phyloP scores from a whole-genome alignment of 352 stramenopile species.

The Phytopythium oedochilum region DNA sequence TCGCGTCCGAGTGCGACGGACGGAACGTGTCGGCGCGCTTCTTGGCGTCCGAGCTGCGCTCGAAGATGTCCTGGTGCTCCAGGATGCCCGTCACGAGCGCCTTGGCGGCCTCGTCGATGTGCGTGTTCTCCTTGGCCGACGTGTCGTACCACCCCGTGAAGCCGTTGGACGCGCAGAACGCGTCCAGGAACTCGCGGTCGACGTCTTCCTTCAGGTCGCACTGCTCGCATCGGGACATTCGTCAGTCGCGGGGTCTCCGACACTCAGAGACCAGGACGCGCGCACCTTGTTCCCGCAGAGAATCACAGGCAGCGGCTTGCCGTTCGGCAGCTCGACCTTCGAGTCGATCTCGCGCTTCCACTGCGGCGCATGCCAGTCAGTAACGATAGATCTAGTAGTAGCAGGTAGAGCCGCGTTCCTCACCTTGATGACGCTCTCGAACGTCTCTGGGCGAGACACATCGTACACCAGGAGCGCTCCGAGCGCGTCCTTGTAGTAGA shows the following conservation, averaged over 20 bases:
- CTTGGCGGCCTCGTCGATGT: slow-evolving; percentile 88
- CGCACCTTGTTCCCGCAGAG: slow-evolving; percentile 91
- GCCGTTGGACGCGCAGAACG: slow-evolving; percentile 87
- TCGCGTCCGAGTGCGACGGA: slow-evolving; percentile 47
- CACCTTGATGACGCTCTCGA: slow-evolving; percentile 87
- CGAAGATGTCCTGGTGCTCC: slow-evolving; percentile 84
- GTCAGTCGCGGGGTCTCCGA: too few species aligned
- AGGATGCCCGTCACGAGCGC: slow-evolving; percentile 77
- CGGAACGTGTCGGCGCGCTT: slow-evolving; percentile 74
- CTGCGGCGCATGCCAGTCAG: slow-evolving; percentile 19
- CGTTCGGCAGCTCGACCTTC: slow-evolving; percentile 90
- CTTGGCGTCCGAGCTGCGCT: slow-evolving; percentile 70
- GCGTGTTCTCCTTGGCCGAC: slow-evolving; percentile 90
- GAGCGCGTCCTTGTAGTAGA: slow-evolving; percentile 93
- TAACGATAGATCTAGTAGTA: neutral
- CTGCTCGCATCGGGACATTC: slow-evolving; percentile 12
- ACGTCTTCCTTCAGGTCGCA: slow-evolving; percentile 84
- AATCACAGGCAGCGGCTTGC: slow-evolving; percentile 88
- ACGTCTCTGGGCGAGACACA: slow-evolving; percentile 88
- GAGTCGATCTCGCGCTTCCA: slow-evolving; percentile 95
- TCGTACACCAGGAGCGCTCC: slow-evolving; percentile 92
- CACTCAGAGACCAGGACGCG: neutral
- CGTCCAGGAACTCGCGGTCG: slow-evolving; percentile 73
- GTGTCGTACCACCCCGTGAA: slow-evolving; percentile 93
- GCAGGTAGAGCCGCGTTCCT: neutral